Base-by-base conservation (phyloP, 78 protist genomes). In the Tieghemostelium lacteum region DNA sequence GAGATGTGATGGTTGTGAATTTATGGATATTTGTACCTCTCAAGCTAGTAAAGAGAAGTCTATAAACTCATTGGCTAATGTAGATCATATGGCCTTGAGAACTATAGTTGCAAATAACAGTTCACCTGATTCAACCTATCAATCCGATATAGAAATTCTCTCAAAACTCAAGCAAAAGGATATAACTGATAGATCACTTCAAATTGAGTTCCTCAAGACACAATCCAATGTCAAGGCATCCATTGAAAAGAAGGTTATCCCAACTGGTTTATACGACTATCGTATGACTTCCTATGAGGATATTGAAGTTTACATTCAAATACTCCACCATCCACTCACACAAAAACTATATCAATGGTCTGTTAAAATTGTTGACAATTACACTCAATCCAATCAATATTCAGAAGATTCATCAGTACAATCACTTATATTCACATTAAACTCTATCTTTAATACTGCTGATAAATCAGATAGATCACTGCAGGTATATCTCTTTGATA, bases 1-100 rank as follows among this genome's bases (percentile, higher is more conserved):
- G 24, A 69, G 73, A 69, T 83, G 89, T 42, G 89, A 83, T 26
- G 89, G 89, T 31, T 83, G 89, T 83, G 89, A 83, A 60, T 83
- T 52, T 45, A 42, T 83, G 1, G 58, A 66, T 3, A 64, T 69
- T 20, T 83, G 89, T 28, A 83, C 49, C 2, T 28, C 2, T 22
- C 89, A 83, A 69, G 55, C 65, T 1, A 58, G 28, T 39, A n/a
- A 20, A 28, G 87, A 76, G 36, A 26, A 64, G 39, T 14, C 71
- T 31, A 26, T 60, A 62, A 70, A 70, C 49, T 17, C 64, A 6
- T 14, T 45, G 0, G 31, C 52, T 45, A 14, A 6, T 45, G 52
- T 45, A 14, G 52, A 45, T 45, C 52, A 45, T 10, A 14, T 45
- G 52, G 52, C 24, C 4, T 5, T 57, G 6, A n/a, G 63, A 57